A percentile compares a stretch with the other conserved stretches of the same genome.
These are phyloP conservation scores for Neocucurbitaria cava DNA, from an alignment of 2,329 filamentous ascomycete species.

Conservation along the genomic window DNA sequence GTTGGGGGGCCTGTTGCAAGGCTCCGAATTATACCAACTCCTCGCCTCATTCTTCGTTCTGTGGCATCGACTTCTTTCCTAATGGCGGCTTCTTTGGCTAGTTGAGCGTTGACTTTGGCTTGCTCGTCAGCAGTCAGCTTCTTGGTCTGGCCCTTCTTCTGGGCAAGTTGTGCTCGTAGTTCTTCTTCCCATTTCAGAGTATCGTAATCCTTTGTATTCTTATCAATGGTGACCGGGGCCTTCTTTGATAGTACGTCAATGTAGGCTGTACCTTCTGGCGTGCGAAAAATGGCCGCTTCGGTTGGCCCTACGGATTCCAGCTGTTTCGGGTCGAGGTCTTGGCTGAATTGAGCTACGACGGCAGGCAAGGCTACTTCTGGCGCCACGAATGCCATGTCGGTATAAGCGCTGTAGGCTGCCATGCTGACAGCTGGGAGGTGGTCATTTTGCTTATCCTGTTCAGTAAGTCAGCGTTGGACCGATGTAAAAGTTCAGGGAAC, in stretches of 20 bases:
- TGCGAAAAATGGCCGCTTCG: slow-evolving; percentile 91
- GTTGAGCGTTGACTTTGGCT: slow-evolving; percentile 86
- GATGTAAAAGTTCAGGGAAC: slow-evolving; percentile 27
- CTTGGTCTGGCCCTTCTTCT: slow-evolving; percentile 89
- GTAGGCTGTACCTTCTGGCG: slow-evolving; percentile 85
- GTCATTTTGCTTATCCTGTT: slow-evolving; percentile 30
- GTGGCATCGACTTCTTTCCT: slow-evolving; percentile 73
- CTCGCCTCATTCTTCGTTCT: slow-evolving; percentile 76
- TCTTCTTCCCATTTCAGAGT: slow-evolving; percentile 98
- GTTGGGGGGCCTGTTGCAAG: slow-evolving; percentile 89
- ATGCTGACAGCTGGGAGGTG: slow-evolving; percentile 57
- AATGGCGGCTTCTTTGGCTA: slow-evolving; percentile 84
- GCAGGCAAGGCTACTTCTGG: slow-evolving; percentile 80
- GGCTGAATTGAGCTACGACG: slow-evolving; percentile 74
- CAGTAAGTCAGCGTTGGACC: slow-evolving; percentile 2
- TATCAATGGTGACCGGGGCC: slow-evolving; percentile 74
- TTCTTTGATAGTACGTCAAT: slow-evolving; percentile 92
- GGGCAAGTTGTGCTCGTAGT: slow-evolving; percentile 81
- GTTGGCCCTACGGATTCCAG: slow-evolving; percentile 78
- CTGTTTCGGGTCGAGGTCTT: slow-evolving; percentile 74
- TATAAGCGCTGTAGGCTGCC: slow-evolving; percentile 83
- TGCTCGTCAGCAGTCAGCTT: slow-evolving; percentile 91
- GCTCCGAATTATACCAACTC: slow-evolving; percentile 83
- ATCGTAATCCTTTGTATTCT: slow-evolving; percentile 94
- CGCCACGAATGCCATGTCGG: slow-evolving; percentile 91